Evolutionary conservation across 345 rosid genomes (phyloP), one percentile per base, ranked within the genome.

Genomic region (Nasturtium officinale): DNA sequence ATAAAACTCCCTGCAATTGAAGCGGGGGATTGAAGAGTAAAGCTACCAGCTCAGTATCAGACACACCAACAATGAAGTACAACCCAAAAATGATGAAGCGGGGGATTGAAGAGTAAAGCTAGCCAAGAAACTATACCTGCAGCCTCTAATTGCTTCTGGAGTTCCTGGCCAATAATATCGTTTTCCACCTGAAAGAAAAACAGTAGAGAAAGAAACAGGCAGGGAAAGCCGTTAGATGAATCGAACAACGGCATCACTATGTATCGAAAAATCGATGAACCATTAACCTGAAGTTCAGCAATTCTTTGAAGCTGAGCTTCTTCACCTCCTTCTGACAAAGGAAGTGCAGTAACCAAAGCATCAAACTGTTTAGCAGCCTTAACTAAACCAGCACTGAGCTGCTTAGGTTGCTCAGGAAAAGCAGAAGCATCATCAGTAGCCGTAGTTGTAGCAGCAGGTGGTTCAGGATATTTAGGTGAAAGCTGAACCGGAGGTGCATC

Each of bases 291-390:
- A 20, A 90, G 87, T 74, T 95, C 80, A 0, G 89, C 87, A 58
- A 91, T 91, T 80, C 86, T 85, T 82, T 85, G 85, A 61, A 90
- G 73, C 78, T 91, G 99, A 81, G 87, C 96, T 83, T 88, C 96
- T 82, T 91, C 97, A 33, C 96, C 96, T 65, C 94, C 96, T 79
- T 90, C 94, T 1, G 90, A 68, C 74, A 92, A 79, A 15, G 99
- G 99, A 72, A 95, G 96, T 47, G 94, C 99, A 0, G 92, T 84
- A 42, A 91, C 96, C 81, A 95, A 83, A 35, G 90, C 96, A 85
- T 90, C 98, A 79, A 95, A 95, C 99, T 95, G 96, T 79, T 95
- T 90, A 47, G 99, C 99, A 73, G 96, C 96, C 67, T 91, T 90
- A 6, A 95, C 97, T 48, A 95, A 82, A 65, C 86, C 89, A 12